A percentile compares a stretch with the other conserved stretches of the same genome.
phyloP scores from a whole-genome alignment of 345 rosid genomes.

The Linum lewisii region DNA sequence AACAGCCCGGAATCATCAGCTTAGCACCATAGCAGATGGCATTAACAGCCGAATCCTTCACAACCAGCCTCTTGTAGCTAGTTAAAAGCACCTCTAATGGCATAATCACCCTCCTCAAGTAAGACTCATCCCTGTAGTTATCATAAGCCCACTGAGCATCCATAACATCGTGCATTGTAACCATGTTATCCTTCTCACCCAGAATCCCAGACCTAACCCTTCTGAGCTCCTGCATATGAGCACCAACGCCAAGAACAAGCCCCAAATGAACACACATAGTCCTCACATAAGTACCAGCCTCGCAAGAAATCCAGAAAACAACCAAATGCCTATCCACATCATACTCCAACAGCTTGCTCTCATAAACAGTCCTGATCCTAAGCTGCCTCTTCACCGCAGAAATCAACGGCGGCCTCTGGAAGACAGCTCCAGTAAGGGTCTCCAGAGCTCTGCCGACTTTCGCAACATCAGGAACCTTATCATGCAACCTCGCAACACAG shows the following conservation, averaged over 20 bases:
- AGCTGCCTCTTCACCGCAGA: constrained; percentile 96
- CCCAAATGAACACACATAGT: constrained; percentile 95
- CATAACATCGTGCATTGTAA: constrained; percentile 94
- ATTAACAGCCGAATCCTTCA: constrained; percentile 89
- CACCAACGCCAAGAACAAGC: constrained; percentile 85
- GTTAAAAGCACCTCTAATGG: constrained; percentile 80
- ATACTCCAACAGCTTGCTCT: constrained; percentile 82
- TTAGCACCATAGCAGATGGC: constrained; percentile 95
- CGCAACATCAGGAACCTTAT: constrained; percentile 72
- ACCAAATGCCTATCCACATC: constrained; percentile 76
- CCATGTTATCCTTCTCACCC: constrained; percentile 96
- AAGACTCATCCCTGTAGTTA: constrained; percentile 54
- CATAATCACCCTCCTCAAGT: constrained; percentile 83
- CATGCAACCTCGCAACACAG: constrained; percentile 82
- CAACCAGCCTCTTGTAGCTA: constrained; percentile 87
- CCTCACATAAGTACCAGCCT: constrained; percentile 93
- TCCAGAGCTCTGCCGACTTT: constrained; percentile 88
- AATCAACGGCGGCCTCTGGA: constrained; percentile 84
- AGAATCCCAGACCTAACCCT: constrained; percentile 88
- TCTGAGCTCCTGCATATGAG: constrained; percentile 91
- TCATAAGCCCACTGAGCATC: constrained; percentile 90
- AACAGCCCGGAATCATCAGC: constrained; percentile 91
- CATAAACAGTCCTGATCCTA: constrained; percentile 81
- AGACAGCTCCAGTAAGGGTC: constrained; percentile 82
- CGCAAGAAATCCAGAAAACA: constrained; percentile 92